Evolutionary conservation across 1,284 basidiomycete species (phyloP).

Genomic region (Bjerkandera adusta): DNA sequence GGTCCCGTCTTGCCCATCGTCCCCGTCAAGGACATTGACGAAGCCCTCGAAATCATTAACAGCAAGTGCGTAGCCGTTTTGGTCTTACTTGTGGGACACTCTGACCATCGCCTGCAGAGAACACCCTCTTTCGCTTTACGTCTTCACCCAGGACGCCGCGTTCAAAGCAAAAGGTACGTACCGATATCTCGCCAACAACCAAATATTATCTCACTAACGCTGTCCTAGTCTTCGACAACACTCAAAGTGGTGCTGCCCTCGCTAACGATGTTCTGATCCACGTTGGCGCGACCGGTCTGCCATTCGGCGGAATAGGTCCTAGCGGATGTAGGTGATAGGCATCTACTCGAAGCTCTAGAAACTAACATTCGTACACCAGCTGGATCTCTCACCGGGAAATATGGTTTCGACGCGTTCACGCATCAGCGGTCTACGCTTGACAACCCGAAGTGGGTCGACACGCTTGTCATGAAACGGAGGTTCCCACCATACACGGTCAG

Average conservation of each 20-base stretch:
- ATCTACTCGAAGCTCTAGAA: background rate
- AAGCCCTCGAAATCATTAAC: conserved; percentile 73
- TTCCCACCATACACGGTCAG: conserved; percentile 25
- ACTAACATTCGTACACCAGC: conserved; percentile 33
- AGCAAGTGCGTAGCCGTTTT: conserved; percentile 37
- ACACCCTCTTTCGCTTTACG: conserved; percentile 76
- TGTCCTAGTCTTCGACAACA: conserved; percentile 57
- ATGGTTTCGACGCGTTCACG: conserved; percentile 66
- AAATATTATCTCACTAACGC: background rate
- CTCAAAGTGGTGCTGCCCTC: conserved; percentile 63
- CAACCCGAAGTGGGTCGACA: conserved; percentile 50
- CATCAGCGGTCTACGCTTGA: conserved; percentile 63
- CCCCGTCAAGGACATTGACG: conserved; percentile 68
- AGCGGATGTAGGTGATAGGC: conserved; percentile 58
- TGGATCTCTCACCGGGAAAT: conserved; percentile 64
- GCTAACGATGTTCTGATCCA: conserved; percentile 68
- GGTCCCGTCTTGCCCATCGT: conserved; percentile 65
- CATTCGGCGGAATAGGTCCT: conserved; percentile 71
- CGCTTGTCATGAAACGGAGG: conserved; percentile 17
- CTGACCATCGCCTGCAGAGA: conserved; percentile 41
- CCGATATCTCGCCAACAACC: background rate
- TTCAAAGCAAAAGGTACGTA: conserved; percentile 62
- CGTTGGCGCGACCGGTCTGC: conserved; percentile 56
- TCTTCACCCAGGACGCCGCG: conserved; percentile 61
- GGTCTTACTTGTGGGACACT: background rate